Evolutionary conservation across 768 basidiomycete species (phyloP).

Genomic region (Xerocomus brunneocitrinus): DNA sequence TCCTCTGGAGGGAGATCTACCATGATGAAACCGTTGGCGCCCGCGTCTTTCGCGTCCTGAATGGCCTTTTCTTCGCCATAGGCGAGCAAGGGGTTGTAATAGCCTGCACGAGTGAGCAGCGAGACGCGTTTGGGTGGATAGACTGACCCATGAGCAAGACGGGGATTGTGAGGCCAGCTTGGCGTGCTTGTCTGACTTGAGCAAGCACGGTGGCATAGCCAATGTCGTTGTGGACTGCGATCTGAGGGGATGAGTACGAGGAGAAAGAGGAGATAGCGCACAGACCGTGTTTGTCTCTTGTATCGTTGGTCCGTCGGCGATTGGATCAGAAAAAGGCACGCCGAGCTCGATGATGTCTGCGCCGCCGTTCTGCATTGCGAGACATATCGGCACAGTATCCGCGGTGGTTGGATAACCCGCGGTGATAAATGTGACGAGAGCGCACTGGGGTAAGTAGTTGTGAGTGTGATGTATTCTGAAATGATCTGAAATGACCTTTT

Average conservation of each 20-base stretch:
- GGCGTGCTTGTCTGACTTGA: slow-evolving; percentile 72
- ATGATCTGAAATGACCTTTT: slow-evolving; percentile 8
- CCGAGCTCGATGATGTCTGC: slow-evolving; percentile 95
- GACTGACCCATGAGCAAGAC: slow-evolving; percentile 47
- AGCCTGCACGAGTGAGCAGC: slow-evolving; percentile 49
- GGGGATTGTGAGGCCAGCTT: slow-evolving; percentile 77
- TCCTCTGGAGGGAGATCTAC: slow-evolving; percentile 98
- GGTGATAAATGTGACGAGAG: slow-evolving; percentile 86
- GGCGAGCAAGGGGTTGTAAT: slow-evolving; percentile 94
- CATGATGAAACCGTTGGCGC: slow-evolving; percentile 96
- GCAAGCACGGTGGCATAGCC: slow-evolving; percentile 73
- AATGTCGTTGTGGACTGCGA: slow-evolving; percentile 77
- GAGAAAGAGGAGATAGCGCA: neutral
- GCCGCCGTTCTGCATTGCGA: slow-evolving; percentile 91
- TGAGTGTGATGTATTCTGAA: neutral
- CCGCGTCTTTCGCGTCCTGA: slow-evolving; percentile 80
- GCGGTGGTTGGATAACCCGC: slow-evolving; percentile 81
- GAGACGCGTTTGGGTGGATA: neutral
- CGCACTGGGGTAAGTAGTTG: slow-evolving; percentile 35
- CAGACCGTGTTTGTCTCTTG: slow-evolving; percentile 87
- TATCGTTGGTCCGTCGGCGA: slow-evolving; percentile 91
- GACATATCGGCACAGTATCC: slow-evolving; percentile 82
- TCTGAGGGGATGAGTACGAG: slow-evolving; percentile 40
- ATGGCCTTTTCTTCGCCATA: slow-evolving; percentile 96
- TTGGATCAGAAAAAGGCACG: slow-evolving; percentile 76